A percentile compares a stretch with the other conserved stretches of the same genome.
These are phyloP conservation scores for Fusarium secorum DNA, from an alignment of 2,329 filamentous ascomycete genomes.

Conservation along the genomic window DNA sequence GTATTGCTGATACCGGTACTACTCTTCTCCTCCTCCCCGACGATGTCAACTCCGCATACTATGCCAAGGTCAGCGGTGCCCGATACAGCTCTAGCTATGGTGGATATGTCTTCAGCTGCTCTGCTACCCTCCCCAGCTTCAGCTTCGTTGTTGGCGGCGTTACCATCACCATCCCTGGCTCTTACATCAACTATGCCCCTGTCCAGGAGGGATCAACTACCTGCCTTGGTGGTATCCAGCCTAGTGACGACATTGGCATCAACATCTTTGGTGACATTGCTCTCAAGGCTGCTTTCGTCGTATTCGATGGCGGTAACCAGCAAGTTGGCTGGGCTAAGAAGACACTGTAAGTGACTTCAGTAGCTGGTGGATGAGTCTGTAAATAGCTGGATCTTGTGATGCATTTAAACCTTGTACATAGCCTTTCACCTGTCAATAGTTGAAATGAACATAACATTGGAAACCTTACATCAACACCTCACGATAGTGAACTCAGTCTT, in stretches of 20 bases:
- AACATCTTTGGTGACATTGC: constrained; percentile 72
- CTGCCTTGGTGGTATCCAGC: constrained; percentile 75
- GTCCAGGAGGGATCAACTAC: constrained; percentile 53
- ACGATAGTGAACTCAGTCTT: rapidly evolving
- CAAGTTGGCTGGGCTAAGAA: constrained; percentile 36
- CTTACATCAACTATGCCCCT: constrained; percentile 62
- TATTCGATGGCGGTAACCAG: constrained; percentile 55
- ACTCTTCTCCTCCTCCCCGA: constrained; percentile 68
- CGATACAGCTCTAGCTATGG: constrained; percentile 50
- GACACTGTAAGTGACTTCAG: neutral
- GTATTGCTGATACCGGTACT: constrained; percentile 67
- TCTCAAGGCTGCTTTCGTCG: constrained; percentile 67
- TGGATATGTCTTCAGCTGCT: constrained; percentile 58
- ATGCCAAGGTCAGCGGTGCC: constrained; percentile 55
- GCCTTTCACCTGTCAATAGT: neutral
- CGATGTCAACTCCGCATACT: constrained; percentile 59
- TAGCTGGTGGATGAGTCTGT: neutral
- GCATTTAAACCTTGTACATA: neutral
- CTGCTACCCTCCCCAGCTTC: constrained; percentile 56
- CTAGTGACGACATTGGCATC: constrained; percentile 51
- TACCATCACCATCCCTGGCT: constrained; percentile 64
- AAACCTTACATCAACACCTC: neutral
- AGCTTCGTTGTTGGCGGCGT: constrained; percentile 65
- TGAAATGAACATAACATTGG: neutral
- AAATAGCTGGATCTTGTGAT: neutral